Evolutionary conservation across 192 early-diverging fungal genomes (phyloP), one percentile per base, ranked within the genome.

Genomic region (Pilaira anomala): DNA sequence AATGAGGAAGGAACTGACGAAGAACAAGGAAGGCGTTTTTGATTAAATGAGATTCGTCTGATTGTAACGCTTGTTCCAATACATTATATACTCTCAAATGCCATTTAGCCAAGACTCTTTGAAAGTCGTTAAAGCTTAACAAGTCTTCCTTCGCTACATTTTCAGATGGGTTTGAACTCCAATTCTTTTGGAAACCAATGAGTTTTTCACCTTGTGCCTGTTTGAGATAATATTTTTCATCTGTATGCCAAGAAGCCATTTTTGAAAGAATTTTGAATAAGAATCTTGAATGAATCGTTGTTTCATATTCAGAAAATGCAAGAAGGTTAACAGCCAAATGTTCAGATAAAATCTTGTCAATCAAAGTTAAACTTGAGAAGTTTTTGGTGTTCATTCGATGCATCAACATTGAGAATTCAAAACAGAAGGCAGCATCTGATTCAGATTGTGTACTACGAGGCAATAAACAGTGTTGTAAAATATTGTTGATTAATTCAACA

Each of bases 1-100:
- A 94, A 42, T 74, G 77, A 16, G 80, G 55, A 5, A 72, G 62
- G 19, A 92, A 76, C 18, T 82, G 77, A 24, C 86, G 82, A 9
- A 94, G 74, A 12, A 93, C 79, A 22, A 89, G 68, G 46, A 93
- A 87, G 4, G 88, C 67, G 61, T 94, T 94, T 12, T 88, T 83
- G 55, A 89, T 83, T 59, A 85, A 82, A 68, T 88, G 82, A 56
- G 86, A 85, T 52, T 94, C 89, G 7, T 61, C 69, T 3, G 86
- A 88, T 8, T 76, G 65, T 14, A 92, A 63, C 26, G 75, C 68
- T 4, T 62, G 53, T 13, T 68, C 67, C 30, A 85, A 76, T 0
- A 69, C 49, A 45, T 46, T 28, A 52, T 48, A 66, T 26, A 42
- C n/a, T 26, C 83, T 83, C 18, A 68, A 63, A 50, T 93, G 93